Evolutionary conservation across 1,284 basidiomycete genomes (phyloP), one percentile per base, ranked within the genome.

Genomic region (Cutaneotrichosporon sp.): DNA sequence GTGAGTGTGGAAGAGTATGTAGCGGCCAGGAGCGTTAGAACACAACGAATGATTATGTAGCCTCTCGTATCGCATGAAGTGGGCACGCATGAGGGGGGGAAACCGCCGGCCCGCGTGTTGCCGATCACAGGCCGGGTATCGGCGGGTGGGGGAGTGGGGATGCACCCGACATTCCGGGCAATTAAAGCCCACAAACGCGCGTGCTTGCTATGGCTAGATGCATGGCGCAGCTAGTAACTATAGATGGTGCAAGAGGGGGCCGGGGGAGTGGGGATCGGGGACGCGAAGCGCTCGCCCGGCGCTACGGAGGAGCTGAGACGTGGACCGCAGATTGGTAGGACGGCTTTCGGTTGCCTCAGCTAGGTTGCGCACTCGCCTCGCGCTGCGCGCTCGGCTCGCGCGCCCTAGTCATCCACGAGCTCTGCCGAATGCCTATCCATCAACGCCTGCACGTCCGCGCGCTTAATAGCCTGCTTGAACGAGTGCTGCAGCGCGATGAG

Each of bases 391-490:
- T 18, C 17, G 18, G 0, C 37, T 36, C 17, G 10, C 4, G 22
- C 20, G n/a, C 35, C 1, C 48, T 41, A 41, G 20, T 35, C 55
- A 21, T 52, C 57, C 36, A 59, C 33, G 13, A 76, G 56, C 23
- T 51, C 65, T 15, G 48, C 58, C 12, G 77, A 71, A 49, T 77
- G 88, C 8, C 76, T 72, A 26, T 83, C 78, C 37, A 86, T 83
- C 57, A 83, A 83, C 56, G 79, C 80, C 18, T 82, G 75, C 46
- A 93, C 79, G 52, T 91, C 88, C 1, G 77, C 71, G 65, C 89
- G 86, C 5, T 61, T 48, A 3, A 73, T 56, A 37, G 62, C 60
- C 2, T 61, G 54, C 61, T 69, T 70, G 51, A 66, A 73, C 41
- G 55, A 50, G 52, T 73, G 69, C 58, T 70, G 69, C 17, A 68